A percentile compares a stretch with the other conserved stretches of the same genome.
phyloP scores from a whole-genome alignment of 2,329 filamentous ascomycete species.

The Coniosporium tulheliwenetii region DNA sequence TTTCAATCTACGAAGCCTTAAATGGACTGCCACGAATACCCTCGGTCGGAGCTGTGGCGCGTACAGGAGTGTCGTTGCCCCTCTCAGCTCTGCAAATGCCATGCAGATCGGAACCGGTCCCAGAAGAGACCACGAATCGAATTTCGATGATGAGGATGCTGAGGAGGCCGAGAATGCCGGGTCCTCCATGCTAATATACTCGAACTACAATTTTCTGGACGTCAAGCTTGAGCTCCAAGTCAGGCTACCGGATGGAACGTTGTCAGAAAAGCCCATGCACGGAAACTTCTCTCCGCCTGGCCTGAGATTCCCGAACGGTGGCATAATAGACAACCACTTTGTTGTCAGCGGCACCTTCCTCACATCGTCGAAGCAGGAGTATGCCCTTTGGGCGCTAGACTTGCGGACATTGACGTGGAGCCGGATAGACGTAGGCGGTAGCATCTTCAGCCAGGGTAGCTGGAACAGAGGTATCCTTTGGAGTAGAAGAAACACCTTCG shows the following conservation, averaged over 20 bases:
- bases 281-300: conserved; percentile 78
- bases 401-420: conserved; percentile 81
- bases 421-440: conserved; percentile 85
- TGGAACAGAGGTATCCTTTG: conserved; percentile 95
- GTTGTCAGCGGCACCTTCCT: conserved; percentile 95
- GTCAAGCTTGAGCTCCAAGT: conserved; percentile 93
- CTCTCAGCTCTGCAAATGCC: conserved; percentile 52
- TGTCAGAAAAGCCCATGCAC: conserved; percentile 81
- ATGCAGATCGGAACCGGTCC: conserved; percentile 49
- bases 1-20: conserved; percentile 87
- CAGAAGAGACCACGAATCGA: conserved; percentile 22
- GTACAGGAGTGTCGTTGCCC: conserved; percentile 87
- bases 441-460: conserved; percentile 89
- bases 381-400: conserved; percentile 90
- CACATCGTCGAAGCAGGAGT: conserved; percentile 95
- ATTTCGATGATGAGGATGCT: conserved; percentile 24
- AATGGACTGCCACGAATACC: conserved; percentile 82
- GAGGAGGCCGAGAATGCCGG: conserved; percentile 24
- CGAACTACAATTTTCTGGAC: conserved; percentile 97
- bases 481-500: conserved; percentile 86
- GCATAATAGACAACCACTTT: conserved; percentile 89
- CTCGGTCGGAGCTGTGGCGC: conserved; percentile 89
- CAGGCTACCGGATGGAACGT: conserved; percentile 63
- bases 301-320: conserved; percentile 87
- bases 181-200: conserved; percentile 83